Evolutionary conservation across 2,329 filamentous ascomycete genomes (phyloP).

Genomic region (Rutstroemia sp.): DNA sequence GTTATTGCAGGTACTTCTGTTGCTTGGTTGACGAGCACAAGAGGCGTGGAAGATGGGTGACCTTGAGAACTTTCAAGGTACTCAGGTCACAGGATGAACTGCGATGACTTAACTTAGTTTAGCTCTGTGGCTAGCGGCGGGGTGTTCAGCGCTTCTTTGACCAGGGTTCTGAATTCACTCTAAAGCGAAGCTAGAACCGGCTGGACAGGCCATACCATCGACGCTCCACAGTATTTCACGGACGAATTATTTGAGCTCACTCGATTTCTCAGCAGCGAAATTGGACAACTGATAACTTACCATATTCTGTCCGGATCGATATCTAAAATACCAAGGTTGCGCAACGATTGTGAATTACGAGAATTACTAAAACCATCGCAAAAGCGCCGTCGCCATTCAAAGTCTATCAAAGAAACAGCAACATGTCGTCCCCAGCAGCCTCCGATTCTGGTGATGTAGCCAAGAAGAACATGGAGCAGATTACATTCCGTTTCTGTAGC

Average conservation of each 20-base stretch:
- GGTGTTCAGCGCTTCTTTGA: not conserved
- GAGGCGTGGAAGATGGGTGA: not conserved
- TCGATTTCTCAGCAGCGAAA: conserved; percentile 1
- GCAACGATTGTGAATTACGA: too few relatives aligned
- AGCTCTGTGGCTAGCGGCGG: not conserved
- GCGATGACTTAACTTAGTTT: not conserved
- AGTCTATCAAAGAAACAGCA: conserved; percentile 2
- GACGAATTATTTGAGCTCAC: too few relatives aligned
- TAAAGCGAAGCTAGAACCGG: not conserved
- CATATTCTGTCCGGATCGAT: too few relatives aligned
- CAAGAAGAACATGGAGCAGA: conserved; percentile 59
- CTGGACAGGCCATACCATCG: not conserved
- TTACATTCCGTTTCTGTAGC: conserved; percentile 95
- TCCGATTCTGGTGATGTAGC: conserved; percentile 38
- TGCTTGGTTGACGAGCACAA: not conserved
- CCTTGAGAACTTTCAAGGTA: not conserved
- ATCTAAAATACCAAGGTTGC: not conserved
- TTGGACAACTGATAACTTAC: not conserved
- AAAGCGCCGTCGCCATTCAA: not conserved
- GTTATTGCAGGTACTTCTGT: not conserved
- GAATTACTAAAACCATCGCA: not conserved
- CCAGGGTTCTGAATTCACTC: not conserved
- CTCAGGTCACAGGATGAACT: conserved; percentile 1
- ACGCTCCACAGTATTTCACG: not conserved
- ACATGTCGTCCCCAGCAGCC: conserved; percentile 52